Percentiles rank a stretch among this genome's conserved stretches.
These are phyloP conservation scores for Trametes pubescens DNA, from an alignment of 1,284 basidiomycete species.

Conservation along the genomic window DNA sequence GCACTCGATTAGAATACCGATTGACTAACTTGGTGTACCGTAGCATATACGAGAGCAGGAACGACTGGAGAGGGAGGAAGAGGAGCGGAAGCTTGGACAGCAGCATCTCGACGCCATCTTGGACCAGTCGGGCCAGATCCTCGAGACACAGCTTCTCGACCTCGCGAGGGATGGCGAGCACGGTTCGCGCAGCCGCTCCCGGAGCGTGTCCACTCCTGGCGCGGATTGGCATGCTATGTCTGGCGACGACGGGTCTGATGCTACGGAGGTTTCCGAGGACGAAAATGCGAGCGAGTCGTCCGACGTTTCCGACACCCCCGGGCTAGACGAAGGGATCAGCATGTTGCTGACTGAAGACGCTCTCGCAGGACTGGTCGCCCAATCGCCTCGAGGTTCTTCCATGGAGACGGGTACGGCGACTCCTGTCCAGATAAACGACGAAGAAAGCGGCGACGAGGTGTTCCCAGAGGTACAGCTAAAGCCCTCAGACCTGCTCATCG, in stretches of 20 bases:
- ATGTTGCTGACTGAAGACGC: constrained; percentile 28
- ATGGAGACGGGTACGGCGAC: constrained; percentile 15
- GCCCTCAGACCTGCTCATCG: background rate
- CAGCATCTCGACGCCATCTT: constrained; percentile 92
- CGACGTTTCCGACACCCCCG: constrained; percentile 18
- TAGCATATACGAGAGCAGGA: constrained; percentile 80
- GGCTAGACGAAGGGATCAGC: constrained; percentile 23
- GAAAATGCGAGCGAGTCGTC: constrained; percentile 5
- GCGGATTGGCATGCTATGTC: constrained; percentile 43
- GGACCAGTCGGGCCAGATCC: constrained; percentile 87
- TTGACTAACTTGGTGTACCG: background rate
- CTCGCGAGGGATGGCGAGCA: constrained; percentile 49
- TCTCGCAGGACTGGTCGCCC: constrained; percentile 2
- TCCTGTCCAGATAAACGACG: background rate
- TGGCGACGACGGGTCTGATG: constrained; percentile 27
- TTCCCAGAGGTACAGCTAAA: background rate
- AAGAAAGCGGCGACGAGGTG: constrained; percentile 9
- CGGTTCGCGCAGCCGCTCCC: constrained; percentile 62
- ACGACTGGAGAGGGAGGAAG: constrained; percentile 62
- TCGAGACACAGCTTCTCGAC: constrained; percentile 85
- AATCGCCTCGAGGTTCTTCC: constrained; percentile 19
- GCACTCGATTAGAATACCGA: background rate
- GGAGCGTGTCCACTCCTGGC: constrained; percentile 53
- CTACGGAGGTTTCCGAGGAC: constrained; percentile 3
- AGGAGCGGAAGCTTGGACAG: constrained; percentile 75